Conservation (phyloP, 805 yeast genomes). For the Lipomyces spencermartinsiae region DNA sequence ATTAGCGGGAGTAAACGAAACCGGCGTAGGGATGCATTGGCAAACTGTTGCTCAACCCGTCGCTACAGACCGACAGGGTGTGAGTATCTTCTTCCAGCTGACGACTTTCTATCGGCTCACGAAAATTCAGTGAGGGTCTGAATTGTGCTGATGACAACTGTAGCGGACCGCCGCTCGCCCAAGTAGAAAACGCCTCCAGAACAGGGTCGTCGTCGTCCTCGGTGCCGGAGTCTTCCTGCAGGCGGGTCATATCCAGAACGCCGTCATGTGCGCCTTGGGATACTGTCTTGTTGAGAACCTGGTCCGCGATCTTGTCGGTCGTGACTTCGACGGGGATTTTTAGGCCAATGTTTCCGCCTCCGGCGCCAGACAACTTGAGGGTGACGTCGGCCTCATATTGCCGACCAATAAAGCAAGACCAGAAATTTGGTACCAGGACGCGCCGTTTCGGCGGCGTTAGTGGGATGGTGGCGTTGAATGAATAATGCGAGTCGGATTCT, state of each 20-base stretch:
- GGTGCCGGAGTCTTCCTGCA: neutral
- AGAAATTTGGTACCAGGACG: slow-evolving; percentile 28
- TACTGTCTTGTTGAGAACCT: slow-evolving; percentile 8
- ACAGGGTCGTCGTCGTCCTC: neutral
- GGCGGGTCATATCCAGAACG: neutral
- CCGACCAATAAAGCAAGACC: slow-evolving; percentile 31
- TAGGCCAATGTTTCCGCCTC: slow-evolving; percentile 8
- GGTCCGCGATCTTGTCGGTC: slow-evolving; percentile 23
- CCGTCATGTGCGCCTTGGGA: neutral
- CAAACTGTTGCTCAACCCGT: neutral
- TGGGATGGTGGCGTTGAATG: slow-evolving; percentile 15
- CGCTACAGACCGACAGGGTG: neutral
- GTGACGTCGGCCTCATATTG: slow-evolving; percentile 32
- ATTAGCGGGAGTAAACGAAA: neutral
- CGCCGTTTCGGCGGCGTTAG: slow-evolving; percentile 20
- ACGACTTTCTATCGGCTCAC: neutral
- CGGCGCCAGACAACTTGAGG: slow-evolving; percentile 17
- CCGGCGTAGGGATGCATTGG: neutral
- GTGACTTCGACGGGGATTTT: slow-evolving; percentile 30
- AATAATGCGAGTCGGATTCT: slow-evolving; percentile 15
- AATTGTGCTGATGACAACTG: neutral
- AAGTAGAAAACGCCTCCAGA: neutral
- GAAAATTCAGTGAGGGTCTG: neutral
- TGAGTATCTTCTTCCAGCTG: neutral
- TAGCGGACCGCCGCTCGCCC: neutral